Conservation (phyloP, 176 grass and related monocot genomes). For the Triticum dicoccoides region DNA sequence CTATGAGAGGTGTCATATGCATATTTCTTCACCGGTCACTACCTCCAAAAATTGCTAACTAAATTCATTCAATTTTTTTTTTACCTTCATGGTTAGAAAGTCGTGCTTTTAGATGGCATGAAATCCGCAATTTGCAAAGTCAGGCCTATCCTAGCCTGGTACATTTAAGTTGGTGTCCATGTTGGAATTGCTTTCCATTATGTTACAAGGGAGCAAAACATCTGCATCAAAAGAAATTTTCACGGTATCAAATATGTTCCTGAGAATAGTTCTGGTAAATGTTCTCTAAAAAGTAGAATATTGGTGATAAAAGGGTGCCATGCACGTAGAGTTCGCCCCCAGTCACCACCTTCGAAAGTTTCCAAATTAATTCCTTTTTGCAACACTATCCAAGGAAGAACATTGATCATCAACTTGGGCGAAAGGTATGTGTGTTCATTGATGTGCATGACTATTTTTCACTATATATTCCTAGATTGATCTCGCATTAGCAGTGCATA, state of each 20-base stretch:
- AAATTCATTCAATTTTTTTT: background rate
- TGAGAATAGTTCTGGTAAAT: background rate
- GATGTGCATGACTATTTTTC: background rate
- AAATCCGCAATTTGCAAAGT: too few species aligned
- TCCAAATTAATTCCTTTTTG: background rate
- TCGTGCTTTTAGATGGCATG: background rate
- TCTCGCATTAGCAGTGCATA: background rate
- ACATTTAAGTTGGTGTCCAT: background rate
- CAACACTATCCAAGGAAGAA: background rate
- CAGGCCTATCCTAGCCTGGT: too few species aligned
- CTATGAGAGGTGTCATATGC: background rate
- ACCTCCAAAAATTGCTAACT: background rate
- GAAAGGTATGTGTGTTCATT: background rate
- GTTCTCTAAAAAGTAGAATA: background rate
- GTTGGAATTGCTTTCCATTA: background rate
- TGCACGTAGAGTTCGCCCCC: background rate
- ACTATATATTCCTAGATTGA: slow-evolving; percentile 15
- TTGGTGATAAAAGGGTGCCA: background rate
- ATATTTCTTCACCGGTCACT: background rate
- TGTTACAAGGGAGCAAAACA: background rate
- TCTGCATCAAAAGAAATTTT: background rate
- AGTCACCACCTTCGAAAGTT: background rate
- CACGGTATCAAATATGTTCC: background rate
- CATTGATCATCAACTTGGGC: background rate
- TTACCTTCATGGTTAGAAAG: background rate